These are phyloP conservation scores for Vitis rupestris DNA, from an alignment of 164 flowering plant genomes.

Conservation along the genomic window DNA sequence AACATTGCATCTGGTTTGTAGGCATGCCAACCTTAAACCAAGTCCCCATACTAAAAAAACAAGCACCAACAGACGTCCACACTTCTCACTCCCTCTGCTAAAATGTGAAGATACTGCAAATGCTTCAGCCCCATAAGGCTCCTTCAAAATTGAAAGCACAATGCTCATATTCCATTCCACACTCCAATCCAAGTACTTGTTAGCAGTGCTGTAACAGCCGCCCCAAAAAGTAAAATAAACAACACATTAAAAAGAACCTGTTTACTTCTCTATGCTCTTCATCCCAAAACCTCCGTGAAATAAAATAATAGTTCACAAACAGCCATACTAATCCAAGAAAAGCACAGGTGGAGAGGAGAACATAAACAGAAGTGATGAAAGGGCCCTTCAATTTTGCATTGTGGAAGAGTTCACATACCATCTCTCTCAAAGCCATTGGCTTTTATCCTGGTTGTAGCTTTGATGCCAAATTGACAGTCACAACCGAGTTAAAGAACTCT, in stretches of 20 bases:
- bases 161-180: slow-evolving; percentile 26
- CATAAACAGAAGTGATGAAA: slow-evolving; percentile 13
- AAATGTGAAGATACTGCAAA: background rate
- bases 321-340: slow-evolving; percentile 11
- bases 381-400: slow-evolving; percentile 8
- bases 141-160: slow-evolving; percentile 24
- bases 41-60: slow-evolving; percentile 13
- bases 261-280: too few relatives aligned
- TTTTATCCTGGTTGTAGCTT: slow-evolving; percentile 7
- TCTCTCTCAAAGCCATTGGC: slow-evolving; percentile 6
- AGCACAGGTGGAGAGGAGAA: slow-evolving; percentile 11
- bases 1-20: background rate
- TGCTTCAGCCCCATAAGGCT: slow-evolving; percentile 9
- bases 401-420: background rate
- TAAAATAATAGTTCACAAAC: background rate
- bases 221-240: background rate
- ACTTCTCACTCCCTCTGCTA: slow-evolving; percentile 2
- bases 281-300: background rate
- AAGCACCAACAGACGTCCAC: slow-evolving; percentile 13
- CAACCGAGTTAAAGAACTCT: slow-evolving; percentile 6
- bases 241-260: background rate
- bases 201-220: background rate
- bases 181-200: slow-evolving; percentile 19
- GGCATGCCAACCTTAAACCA: slow-evolving; percentile 6
- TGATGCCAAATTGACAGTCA: slow-evolving; percentile 7